phyloP scores from a whole-genome alignment of 768 basidiomycete species.

The Coprinellus aureogranulatus region DNA sequence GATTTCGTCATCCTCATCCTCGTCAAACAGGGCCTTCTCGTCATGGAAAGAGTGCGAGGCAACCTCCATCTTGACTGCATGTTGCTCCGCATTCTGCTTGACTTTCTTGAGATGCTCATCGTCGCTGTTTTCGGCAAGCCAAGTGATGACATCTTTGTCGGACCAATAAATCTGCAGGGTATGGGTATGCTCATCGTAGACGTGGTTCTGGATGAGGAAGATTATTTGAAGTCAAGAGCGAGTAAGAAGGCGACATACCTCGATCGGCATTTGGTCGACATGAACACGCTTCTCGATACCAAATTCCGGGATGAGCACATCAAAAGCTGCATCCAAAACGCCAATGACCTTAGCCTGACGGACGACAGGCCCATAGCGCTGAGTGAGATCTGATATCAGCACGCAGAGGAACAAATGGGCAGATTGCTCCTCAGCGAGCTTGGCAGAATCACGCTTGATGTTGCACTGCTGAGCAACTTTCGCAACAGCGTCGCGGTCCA shows the following conservation, averaged over 20 bases:
- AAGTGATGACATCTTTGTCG: constrained; percentile 86
- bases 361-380: constrained; percentile 92
- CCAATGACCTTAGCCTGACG: constrained; percentile 94
- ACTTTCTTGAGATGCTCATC: constrained; percentile 96
- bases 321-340: constrained; percentile 97
- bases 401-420: constrained; percentile 93
- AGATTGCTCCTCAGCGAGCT: constrained; percentile 93
- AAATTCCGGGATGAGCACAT: constrained; percentile 94
- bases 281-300: constrained; percentile 99
- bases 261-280: constrained; percentile 98
- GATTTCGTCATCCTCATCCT: constrained; percentile 86
- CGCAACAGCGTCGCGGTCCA: constrained; percentile 97
- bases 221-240: not conserved
- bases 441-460: constrained; percentile 90
- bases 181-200: constrained; percentile 93
- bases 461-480: constrained; percentile 99
- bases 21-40: constrained; percentile 84
- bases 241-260: constrained; percentile 49
- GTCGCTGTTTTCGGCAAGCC: constrained; percentile 93
- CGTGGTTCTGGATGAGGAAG: constrained; percentile 65
- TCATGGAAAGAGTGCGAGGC: constrained; percentile 81
- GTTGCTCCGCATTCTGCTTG: constrained; percentile 87
- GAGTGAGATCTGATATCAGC: constrained; percentile 89
- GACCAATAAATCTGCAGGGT: constrained; percentile 97
- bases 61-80: constrained; percentile 89